Percentiles rank a stretch among this genome's conserved stretches.
These are phyloP conservation scores for Didymellaceae sp. DNA, from an alignment of 2,329 filamentous ascomycete genomes.

Conservation along the genomic window DNA sequence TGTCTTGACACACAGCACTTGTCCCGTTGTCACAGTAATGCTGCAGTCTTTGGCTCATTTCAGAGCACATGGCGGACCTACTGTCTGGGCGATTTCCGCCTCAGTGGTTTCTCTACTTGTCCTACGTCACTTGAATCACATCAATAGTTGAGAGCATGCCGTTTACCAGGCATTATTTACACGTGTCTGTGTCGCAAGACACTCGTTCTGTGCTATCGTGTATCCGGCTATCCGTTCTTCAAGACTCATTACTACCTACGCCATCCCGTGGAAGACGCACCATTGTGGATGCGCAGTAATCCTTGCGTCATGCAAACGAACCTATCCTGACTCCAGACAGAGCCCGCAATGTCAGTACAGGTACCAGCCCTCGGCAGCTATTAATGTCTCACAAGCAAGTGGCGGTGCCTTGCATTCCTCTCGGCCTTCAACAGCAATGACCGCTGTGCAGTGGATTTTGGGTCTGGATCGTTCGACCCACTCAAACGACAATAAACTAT, in stretches of 20 bases:
- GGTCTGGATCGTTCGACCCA: slow-evolving; percentile 1
- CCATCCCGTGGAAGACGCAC: not conserved
- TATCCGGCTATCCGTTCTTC: not conserved
- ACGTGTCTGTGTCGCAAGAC: slow-evolving; percentile 2
- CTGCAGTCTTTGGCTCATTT: no score
- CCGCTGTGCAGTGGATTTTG: no score
- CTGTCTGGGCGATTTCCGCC: no score
- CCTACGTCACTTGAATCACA: no score
- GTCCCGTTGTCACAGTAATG: no score
- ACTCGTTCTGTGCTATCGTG: not conserved
- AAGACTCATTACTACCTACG: not conserved
- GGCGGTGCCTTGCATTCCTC: slow-evolving; percentile 2
- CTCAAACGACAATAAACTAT: not conserved
- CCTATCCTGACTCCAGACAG: not conserved
- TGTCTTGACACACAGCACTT: no score
- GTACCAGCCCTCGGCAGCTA: slow-evolving; percentile 2
- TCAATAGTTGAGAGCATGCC: no score
- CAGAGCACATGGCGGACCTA: no score
- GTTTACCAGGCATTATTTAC: not conserved
- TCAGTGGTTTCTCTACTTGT: no score
- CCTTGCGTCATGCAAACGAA: not conserved
- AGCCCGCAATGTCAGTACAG: not conserved
- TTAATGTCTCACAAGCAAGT: not conserved
- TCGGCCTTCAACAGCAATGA: not conserved
- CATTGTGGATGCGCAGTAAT: not conserved